phyloP scores from a whole-genome alignment of 805 yeast genomes.

The Lipomyces spencermartinsiae region DNA sequence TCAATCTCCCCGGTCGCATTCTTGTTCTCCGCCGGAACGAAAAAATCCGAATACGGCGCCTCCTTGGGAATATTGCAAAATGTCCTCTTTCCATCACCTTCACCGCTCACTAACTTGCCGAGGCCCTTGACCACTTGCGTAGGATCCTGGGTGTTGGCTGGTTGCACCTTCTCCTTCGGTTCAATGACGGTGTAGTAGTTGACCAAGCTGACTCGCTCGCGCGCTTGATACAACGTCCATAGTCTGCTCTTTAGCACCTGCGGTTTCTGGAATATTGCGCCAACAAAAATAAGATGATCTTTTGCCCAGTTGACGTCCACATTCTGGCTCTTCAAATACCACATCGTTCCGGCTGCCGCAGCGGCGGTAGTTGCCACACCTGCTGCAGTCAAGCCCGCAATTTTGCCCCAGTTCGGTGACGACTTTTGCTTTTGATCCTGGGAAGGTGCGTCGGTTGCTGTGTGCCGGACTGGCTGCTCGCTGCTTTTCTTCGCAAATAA shows the following conservation, averaged over 20 bases:
- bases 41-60: conserved; percentile 29
- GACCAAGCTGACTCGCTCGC: conserved; percentile 26
- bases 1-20: conserved; percentile 36
- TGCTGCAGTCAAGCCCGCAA: conserved; percentile 34
- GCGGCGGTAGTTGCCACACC: conserved; percentile 36
- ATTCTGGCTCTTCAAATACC: conserved; percentile 34
- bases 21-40: conserved; percentile 32
- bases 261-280: conserved; percentile 30
- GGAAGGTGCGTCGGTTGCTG: neutral
- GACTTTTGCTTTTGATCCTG: conserved; percentile 14
- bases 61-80: conserved; percentile 36
- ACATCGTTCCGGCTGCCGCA: conserved; percentile 36
- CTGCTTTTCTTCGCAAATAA: conserved; percentile 34
- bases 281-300: conserved; percentile 34
- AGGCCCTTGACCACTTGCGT: conserved; percentile 22
- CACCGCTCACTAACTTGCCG: conserved; percentile 31
- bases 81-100: conserved; percentile 32
- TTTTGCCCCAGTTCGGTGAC: conserved; percentile 32
- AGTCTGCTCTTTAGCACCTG: conserved; percentile 20
- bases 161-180: conserved; percentile 4
- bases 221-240: conserved; percentile 27
- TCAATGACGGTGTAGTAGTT: conserved; percentile 28
- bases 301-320: conserved; percentile 35
- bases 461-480: conserved; percentile 28
- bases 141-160: conserved; percentile 8